Percentiles rank a stretch among this genome's conserved stretches.
These are phyloP conservation scores for Aristolochia californica DNA, from an alignment of 164 flowering plant species.

Conservation along the genomic window DNA sequence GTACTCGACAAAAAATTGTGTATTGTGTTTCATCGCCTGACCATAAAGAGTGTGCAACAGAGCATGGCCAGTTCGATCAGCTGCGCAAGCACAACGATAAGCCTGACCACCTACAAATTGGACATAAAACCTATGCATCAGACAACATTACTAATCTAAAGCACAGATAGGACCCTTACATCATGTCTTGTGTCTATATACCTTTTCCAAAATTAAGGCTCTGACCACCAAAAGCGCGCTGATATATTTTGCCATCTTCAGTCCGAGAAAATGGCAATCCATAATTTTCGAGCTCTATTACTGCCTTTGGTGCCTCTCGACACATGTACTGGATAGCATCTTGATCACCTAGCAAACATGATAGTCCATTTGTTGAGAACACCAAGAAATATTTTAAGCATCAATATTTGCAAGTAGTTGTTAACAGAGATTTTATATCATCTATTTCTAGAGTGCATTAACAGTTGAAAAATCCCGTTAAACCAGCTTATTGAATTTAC, in stretches of 20 bases:
- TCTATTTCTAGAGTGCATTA: neutral
- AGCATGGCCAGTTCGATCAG: constrained; percentile 99
- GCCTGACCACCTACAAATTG: constrained; percentile 84
- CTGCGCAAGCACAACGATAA: constrained; percentile 99
- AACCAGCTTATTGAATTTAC: no score
- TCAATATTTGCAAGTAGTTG: no score
- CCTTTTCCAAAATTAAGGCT: constrained; percentile 97
- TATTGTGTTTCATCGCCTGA: constrained; percentile 97
- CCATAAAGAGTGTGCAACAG: constrained; percentile 90
- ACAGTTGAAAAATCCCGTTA: neutral
- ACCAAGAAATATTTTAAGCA: neutral
- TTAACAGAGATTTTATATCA: neutral
- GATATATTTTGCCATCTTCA: constrained; percentile 93
- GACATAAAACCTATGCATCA: no score
- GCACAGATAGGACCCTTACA: no score
- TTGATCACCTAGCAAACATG: constrained; percentile 58
- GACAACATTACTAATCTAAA: no score
- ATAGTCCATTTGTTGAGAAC: neutral
- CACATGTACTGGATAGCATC: constrained; percentile 99
- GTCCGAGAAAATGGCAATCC: constrained; percentile 98
- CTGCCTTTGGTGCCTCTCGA: constrained; percentile 98
- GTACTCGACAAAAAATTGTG: constrained; percentile 94
- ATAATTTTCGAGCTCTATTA: constrained; percentile 95
- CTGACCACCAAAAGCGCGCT: constrained; percentile 99
- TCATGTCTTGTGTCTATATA: constrained; percentile 7